These are phyloP conservation scores for Penicillium herquei DNA, from an alignment of 495 filamentous ascomycete species.

Conservation along the genomic window DNA sequence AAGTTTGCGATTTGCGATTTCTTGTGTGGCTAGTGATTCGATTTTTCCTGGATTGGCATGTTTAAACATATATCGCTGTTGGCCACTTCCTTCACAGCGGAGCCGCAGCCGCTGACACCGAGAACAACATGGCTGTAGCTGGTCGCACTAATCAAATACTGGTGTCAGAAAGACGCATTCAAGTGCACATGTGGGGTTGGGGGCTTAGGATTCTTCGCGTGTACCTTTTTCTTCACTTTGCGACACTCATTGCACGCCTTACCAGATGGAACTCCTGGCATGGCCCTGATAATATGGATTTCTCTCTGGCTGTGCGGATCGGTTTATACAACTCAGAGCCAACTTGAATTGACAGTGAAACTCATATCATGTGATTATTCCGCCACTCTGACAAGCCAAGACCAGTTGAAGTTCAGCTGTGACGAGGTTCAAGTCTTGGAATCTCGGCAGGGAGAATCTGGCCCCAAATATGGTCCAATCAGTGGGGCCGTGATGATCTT, in stretches of 20 bases:
- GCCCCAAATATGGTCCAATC: no score
- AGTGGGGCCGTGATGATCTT: no score
- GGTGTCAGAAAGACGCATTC: slow-evolving; percentile 2
- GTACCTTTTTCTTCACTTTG: slow-evolving; percentile 47
- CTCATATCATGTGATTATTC: no score
- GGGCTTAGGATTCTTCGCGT: neutral
- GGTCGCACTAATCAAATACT: slow-evolving; percentile 31
- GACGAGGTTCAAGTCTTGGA: no score
- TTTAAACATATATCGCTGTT: slow-evolving; percentile 45
- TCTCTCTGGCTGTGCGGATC: no score
- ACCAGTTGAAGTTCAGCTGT: no score
- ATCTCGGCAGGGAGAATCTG: no score
- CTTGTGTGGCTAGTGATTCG: neutral
- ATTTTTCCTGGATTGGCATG: neutral
- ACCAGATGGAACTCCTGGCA: slow-evolving; percentile 47
- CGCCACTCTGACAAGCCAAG: no score
- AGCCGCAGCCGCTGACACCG: slow-evolving; percentile 40
- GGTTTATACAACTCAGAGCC: no score
- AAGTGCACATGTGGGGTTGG: neutral
- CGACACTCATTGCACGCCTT: slow-evolving; percentile 49
- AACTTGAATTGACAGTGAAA: no score
- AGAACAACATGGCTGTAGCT: slow-evolving; percentile 32
- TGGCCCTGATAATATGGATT: slow-evolving; percentile 5
- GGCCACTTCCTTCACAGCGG: slow-evolving; percentile 38
- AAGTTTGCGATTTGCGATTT: neutral